A percentile compares a stretch with the other conserved stretches of the same genome.
Evolutionary conservation across 73 alveolate genomes (phyloP).

Genomic region (Paraurostyla sp.): DNA sequence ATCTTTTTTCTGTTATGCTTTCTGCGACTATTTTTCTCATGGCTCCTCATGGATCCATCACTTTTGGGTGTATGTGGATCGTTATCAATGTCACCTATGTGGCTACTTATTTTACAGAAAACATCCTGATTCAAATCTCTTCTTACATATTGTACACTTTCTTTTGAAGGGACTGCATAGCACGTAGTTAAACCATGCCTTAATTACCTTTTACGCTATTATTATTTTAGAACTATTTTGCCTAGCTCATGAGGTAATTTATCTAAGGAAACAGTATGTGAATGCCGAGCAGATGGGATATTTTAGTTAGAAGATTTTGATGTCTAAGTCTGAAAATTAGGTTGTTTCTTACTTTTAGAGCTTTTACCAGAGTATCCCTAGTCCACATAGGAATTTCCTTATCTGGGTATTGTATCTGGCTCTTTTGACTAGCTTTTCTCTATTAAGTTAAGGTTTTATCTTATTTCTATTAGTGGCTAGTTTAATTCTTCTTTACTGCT

Average conservation of each 20-base stretch:
- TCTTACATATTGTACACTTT: constrained; percentile 9
- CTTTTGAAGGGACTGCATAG: neutral
- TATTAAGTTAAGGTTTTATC: neutral
- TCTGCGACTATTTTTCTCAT: constrained; percentile 7
- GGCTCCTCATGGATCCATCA: neutral
- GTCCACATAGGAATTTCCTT: no score
- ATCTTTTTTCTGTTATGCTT: neutral
- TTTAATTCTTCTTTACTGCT: no score
- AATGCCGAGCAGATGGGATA: no score
- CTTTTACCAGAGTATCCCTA: no score
- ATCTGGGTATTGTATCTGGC: no score
- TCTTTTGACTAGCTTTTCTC: no score
- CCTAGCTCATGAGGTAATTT: neutral
- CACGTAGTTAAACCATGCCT: constrained; percentile 35
- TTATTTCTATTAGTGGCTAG: neutral
- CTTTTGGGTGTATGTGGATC: constrained; percentile 73
- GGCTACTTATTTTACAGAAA: constrained; percentile 48
- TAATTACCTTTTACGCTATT: neutral
- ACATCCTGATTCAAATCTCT: constrained; percentile 50
- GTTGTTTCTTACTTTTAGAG: neutral
- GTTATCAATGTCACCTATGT: constrained; percentile 62
- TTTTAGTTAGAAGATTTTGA: neutral
- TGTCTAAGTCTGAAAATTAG: neutral
- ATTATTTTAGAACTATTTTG: neutral
- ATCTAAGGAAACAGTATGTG: neutral